Evolutionary conservation across 1,284 basidiomycete species (phyloP).

Genomic region (Sporisorium sorghi): DNA sequence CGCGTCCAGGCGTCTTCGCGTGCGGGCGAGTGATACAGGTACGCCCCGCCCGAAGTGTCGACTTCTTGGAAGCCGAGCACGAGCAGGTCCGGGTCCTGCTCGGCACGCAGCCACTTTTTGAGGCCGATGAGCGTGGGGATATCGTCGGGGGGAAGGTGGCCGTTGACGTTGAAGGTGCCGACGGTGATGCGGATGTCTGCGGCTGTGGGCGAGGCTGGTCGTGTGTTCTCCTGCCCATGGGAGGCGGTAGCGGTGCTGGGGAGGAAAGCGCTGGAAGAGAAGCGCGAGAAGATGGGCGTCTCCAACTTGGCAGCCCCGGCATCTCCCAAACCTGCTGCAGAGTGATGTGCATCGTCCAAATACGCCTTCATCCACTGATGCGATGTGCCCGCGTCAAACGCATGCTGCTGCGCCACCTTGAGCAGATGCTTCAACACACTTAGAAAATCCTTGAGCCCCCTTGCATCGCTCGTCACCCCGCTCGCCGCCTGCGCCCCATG

Average conservation of each 20-base stretch:
- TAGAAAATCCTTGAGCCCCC: conserved; percentile 49
- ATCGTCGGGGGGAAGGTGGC: conserved; percentile 23
- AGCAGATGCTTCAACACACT: conserved; percentile 45
- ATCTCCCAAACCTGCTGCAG: no score
- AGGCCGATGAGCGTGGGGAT: conserved; percentile 29
- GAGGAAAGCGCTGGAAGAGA: conserved; percentile 36
- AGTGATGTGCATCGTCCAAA: conserved; percentile 20
- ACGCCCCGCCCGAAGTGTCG: conserved; percentile 47
- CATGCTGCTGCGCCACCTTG: conserved; percentile 27
- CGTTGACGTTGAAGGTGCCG: conserved; percentile 51
- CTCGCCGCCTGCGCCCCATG: conserved; percentile 9
- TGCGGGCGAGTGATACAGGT: conserved; percentile 54
- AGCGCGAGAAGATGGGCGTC: conserved; percentile 47
- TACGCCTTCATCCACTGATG: conserved; percentile 41
- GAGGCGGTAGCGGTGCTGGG: background rate
- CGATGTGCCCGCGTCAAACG: conserved; percentile 18
- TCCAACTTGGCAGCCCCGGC: conserved; percentile 5
- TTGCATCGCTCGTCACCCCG: conserved; percentile 35
- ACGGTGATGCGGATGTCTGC: conserved; percentile 45
- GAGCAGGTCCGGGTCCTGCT: conserved; percentile 53
- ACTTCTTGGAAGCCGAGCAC: conserved; percentile 54
- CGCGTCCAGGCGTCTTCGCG: conserved; percentile 45
- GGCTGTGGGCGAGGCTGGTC: conserved; percentile 37
- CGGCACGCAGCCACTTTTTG: conserved; percentile 42
- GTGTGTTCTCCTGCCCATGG: background rate